These are phyloP conservation scores for Aristolochia fimbriata DNA, from an alignment of 164 flowering plant genomes.

Conservation along the genomic window DNA sequence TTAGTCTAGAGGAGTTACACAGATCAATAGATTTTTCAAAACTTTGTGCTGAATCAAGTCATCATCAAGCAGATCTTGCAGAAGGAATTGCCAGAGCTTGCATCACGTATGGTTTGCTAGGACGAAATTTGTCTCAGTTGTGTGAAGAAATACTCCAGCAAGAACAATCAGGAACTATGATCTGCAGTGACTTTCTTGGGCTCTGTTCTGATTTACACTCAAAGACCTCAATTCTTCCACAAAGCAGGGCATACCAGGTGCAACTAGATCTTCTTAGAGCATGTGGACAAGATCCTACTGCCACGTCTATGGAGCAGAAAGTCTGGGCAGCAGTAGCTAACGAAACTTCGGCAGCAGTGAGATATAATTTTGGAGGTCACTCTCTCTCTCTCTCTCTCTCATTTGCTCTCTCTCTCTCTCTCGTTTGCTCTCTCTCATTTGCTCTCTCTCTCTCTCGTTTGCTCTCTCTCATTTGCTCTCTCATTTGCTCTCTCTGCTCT, in stretches of 20 bases:
- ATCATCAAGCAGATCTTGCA: slow-evolving; percentile 92
- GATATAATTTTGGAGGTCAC: slow-evolving; percentile 72
- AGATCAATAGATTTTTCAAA: slow-evolving; percentile 69
- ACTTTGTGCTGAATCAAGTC: slow-evolving; percentile 65
- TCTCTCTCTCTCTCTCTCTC: slow-evolving; percentile 3
- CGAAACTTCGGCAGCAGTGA: slow-evolving; percentile 91
- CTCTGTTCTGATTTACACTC: slow-evolving; percentile 50
- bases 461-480: too few relatives aligned
- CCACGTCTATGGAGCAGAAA: slow-evolving; percentile 46
- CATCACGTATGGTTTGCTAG: slow-evolving; percentile 76
- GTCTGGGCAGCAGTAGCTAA: slow-evolving; percentile 93
- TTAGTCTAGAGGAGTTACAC: slow-evolving; percentile 92
- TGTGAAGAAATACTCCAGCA: slow-evolving; percentile 79
- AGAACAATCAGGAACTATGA: slow-evolving; percentile 50
- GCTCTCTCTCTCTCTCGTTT: too few relatives aligned
- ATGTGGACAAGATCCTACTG: slow-evolving; percentile 46
- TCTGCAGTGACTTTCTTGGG: slow-evolving; percentile 55
- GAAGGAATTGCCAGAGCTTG: slow-evolving; percentile 87
- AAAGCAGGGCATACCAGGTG: slow-evolving; percentile 85
- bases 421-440: too few relatives aligned
- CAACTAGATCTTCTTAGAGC: slow-evolving; percentile 83
- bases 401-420: too few relatives aligned
- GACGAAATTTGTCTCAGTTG: slow-evolving; percentile 76
- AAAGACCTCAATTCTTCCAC: slow-evolving; percentile 66
- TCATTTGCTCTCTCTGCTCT: too few relatives aligned